phyloP scores from a whole-genome alignment of 441 rosid genomes.

The Pelargonium fulgidum region DNA sequence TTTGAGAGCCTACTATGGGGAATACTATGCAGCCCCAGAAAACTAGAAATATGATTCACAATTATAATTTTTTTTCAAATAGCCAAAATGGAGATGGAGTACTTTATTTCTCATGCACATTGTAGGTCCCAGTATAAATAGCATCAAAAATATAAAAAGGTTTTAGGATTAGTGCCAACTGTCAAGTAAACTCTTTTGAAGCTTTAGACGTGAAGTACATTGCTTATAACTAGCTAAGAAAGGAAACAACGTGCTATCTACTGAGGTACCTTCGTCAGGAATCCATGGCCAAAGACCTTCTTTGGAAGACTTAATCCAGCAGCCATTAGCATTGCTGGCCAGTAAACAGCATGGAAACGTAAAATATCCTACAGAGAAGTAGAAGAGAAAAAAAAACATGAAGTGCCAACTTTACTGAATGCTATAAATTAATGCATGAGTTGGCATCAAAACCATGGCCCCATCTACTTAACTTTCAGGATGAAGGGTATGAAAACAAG shows the following conservation, averaged over 20 bases:
- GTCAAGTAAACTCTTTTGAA: neutral
- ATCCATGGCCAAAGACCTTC: slow-evolving; percentile 91
- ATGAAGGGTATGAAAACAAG: neutral
- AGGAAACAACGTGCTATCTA: neutral
- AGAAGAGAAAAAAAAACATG: neutral
- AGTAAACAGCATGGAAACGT: slow-evolving; percentile 94
- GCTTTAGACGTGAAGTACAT: neutral
- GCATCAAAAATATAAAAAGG: neutral
- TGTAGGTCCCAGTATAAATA: neutral
- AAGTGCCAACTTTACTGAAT: neutral
- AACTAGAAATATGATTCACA: neutral
- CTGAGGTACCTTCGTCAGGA: slow-evolving; percentile 65
- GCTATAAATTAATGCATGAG: neutral
- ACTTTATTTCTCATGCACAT: neutral
- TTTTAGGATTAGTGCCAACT: no score
- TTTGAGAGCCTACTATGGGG: no score
- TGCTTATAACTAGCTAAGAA: neutral
- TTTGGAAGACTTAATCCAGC: slow-evolving; percentile 80
- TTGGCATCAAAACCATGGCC: neutral
- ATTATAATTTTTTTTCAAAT: no score
- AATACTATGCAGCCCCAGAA: neutral
- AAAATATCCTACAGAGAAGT: slow-evolving; percentile 70
- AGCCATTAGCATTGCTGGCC: slow-evolving; percentile 99
- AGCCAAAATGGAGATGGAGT: neutral
- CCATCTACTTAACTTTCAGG: neutral